Percentiles rank a stretch among this genome's conserved stretches.
Evolutionary conservation across 2,329 filamentous ascomycete genomes (phyloP).

Genomic region (Ilyonectria robusta): DNA sequence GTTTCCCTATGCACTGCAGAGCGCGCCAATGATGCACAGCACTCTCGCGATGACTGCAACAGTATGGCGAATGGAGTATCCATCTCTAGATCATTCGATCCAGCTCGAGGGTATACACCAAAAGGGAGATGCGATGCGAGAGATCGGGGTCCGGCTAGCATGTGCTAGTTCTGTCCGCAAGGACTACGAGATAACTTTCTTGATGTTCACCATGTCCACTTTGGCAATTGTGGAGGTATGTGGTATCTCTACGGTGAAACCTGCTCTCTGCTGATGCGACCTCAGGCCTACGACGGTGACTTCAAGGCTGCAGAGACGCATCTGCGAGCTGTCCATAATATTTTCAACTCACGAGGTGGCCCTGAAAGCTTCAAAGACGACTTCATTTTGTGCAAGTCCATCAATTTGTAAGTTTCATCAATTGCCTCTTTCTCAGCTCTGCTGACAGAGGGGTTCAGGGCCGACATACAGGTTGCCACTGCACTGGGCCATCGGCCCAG

Average conservation of each 20-base stretch:
- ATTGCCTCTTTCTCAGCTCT: fast-evolving
- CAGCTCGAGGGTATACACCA: conserved; percentile 11
- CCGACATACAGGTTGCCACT: conserved; percentile 11
- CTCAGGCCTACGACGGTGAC: conserved; percentile 6
- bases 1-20: conserved; percentile 17
- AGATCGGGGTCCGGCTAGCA: neutral
- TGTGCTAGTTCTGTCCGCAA: neutral
- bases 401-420: conserved; percentile 6
- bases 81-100: neutral
- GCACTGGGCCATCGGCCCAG: neutral
- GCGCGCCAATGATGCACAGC: conserved; percentile 19
- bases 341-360: conserved; percentile 8
- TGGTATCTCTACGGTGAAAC: neutral
- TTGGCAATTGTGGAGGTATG: conserved; percentile 9
- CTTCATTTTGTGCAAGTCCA: conserved; percentile 15
- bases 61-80: conserved; percentile 7
- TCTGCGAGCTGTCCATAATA: conserved; percentile 4
- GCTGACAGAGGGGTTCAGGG: neutral
- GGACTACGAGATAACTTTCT: neutral
- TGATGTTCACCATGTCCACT: conserved; percentile 17
- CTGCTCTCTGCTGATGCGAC: neutral
- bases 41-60: conserved; percentile 19
- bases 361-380: neutral
- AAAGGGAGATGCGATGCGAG: conserved; percentile 13
- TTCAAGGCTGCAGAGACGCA: conserved; percentile 17